Base-by-base conservation (phyloP, 306 rosid species). In the Ziziphus jujuba region DNA sequence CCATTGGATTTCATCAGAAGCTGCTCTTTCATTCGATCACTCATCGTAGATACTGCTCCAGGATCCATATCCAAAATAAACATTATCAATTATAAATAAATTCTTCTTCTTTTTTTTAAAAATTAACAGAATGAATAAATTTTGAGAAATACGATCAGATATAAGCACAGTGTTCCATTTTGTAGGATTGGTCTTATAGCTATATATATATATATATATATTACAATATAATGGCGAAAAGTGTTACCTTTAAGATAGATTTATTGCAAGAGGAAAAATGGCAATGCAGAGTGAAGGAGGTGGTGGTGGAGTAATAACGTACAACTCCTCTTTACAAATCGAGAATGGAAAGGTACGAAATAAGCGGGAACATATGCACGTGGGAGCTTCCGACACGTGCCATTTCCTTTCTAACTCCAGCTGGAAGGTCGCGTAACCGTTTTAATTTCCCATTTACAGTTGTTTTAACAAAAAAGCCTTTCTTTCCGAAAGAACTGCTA, bases 51-150 rank as follows among this genome's bases (percentile, higher is more conserved):
- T 21, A 35, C 38, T 5, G 6, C 36, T 22, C 19, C 66, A 47
- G 59, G 31, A 33, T 70, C 59, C 66, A 70, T 70, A 16, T 50
- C 16, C 20, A 4, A 6, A 17, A 49, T n/a, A n/a, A n/a, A n/a
- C n/a, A n/a, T n/a, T n/a, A 8, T 11, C 5, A 3, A 14, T 6
- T 15, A 49, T 5, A 16, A 19, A 50, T 16, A 50, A 28, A 17
- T 50, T 14, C 53, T 15, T 49, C 2, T 48, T 0, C n/a, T 5
- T 50, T 6, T 10, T 5, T 50, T 50, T 16, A 17, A 17, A 16
- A 5, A 16, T 3, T 1, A 10, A 7, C 4, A 50, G 7, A 49
- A 49, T 15, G 3, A 14, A 50, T 16, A 50, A n/a, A 5, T 40
- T 40, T 8, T 10, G 45, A 40, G 10, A 40, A 40, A 40, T 40